Evolutionary conservation across 768 basidiomycete species (phyloP).

Genomic region (Fibroporia radiculosa): DNA sequence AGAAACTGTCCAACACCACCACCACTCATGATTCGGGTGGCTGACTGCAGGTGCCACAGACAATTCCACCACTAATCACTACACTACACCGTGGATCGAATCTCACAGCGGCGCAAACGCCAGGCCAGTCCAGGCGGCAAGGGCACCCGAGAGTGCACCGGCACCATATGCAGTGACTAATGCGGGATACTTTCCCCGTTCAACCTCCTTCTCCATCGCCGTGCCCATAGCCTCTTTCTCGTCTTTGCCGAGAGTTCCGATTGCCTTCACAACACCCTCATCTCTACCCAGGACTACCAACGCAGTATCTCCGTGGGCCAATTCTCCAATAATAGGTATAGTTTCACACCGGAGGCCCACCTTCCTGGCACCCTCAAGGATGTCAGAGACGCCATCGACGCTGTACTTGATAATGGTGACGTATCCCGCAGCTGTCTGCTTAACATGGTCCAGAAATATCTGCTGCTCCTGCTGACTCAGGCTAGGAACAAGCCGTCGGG

Average conservation of each 20-base stretch:
- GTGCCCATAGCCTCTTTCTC: not conserved
- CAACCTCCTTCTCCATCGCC: not conserved
- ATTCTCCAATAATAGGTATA: not conserved
- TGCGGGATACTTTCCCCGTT: not conserved
- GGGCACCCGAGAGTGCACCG: conserved; percentile 51
- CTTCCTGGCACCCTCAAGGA: not conserved
- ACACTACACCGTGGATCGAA: no score
- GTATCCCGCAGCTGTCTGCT: not conserved
- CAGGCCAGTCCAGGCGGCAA: conserved; percentile 51
- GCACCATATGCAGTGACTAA: conserved; percentile 16
- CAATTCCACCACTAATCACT: no score
- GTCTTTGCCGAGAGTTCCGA: not conserved
- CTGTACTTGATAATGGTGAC: not conserved
- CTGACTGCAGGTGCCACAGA: no score
- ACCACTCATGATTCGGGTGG: no score
- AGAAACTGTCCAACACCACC: no score
- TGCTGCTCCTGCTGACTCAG: not conserved
- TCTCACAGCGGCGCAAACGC: conserved; percentile 31
- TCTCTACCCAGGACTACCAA: not conserved
- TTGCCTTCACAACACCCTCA: not conserved
- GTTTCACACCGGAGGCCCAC: not conserved
- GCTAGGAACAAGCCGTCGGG: not conserved
- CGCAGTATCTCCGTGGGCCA: not conserved
- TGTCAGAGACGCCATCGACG: not conserved
- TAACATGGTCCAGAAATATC: not conserved